These are phyloP conservation scores for Venturia effusa DNA, from an alignment of 2,329 filamentous ascomycete species.

Conservation along the genomic window DNA sequence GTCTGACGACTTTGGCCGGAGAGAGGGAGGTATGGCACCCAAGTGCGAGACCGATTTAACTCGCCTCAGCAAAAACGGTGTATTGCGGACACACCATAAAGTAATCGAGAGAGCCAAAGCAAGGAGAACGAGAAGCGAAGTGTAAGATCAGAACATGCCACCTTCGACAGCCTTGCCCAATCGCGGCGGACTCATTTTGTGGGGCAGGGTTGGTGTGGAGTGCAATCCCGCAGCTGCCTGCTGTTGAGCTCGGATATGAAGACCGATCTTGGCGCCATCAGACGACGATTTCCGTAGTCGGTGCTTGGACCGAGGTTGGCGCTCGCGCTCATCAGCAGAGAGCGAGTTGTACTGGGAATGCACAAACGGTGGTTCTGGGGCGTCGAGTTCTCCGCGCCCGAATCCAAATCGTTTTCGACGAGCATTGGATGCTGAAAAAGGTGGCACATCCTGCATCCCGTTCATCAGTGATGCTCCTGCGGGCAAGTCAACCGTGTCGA, in stretches of 20 bases:
- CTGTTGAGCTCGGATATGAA: slow-evolving; percentile 26
- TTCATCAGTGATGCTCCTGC: slow-evolving; percentile 44
- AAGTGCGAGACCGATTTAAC: neutral
- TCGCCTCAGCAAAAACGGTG: neutral
- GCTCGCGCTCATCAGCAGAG: slow-evolving; percentile 8
- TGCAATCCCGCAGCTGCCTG: slow-evolving; percentile 17
- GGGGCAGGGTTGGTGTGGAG: slow-evolving; percentile 13
- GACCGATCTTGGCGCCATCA: slow-evolving; percentile 11
- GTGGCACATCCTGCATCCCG: slow-evolving; percentile 37
- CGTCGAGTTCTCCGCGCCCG: slow-evolving; percentile 19
- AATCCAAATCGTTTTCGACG: slow-evolving; percentile 41
- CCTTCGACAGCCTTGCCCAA: slow-evolving; percentile 8
- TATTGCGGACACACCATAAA: neutral
- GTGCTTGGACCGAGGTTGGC: slow-evolving; percentile 7
- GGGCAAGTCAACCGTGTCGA: slow-evolving; percentile 47
- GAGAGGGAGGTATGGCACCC: too few species aligned
- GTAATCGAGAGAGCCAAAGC: neutral
- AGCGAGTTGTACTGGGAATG: neutral
- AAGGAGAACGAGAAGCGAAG: neutral
- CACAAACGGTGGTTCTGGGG: neutral
- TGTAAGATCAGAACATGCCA: slow-evolving; percentile 12
- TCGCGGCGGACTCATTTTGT: slow-evolving; percentile 9
- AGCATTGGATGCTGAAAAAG: slow-evolving; percentile 50
- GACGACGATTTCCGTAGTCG: slow-evolving; percentile 10
- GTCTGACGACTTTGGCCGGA: neutral